phyloP scores from a whole-genome alignment of 805 yeast genomes.

The Metahyphopichia silvanorum region DNA sequence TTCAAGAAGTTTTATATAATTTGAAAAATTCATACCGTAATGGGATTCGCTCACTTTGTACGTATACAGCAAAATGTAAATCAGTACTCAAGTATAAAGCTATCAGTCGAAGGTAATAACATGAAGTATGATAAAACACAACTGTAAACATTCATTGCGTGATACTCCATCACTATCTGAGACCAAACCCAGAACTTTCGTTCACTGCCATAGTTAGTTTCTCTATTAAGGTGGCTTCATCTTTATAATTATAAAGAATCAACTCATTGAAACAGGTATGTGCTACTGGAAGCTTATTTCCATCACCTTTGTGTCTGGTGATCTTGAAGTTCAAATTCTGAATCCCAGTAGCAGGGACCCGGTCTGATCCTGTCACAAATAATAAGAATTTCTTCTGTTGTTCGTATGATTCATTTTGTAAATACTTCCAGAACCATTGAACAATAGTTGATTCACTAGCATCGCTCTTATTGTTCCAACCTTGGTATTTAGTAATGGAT shows the following conservation, averaged over 20 bases:
- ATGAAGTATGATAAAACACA: too few relatives aligned
- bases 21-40: too few relatives aligned
- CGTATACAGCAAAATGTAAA: too few relatives aligned
- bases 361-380: conserved; percentile 87
- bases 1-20: too few relatives aligned
- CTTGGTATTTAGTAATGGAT: conserved; percentile 70
- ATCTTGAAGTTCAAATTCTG: conserved; percentile 71
- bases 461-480: conserved; percentile 48
- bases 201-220: conserved; percentile 69
- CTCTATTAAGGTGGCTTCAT: conserved; percentile 48
- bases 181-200: conserved; percentile 86
- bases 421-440: conserved; percentile 86
- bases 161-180: conserved; percentile 46
- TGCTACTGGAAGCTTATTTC: conserved; percentile 69
- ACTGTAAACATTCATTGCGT: too few relatives aligned
- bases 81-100: too few relatives aligned
- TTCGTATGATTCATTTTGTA: conserved; percentile 40
- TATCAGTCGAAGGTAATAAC: too few relatives aligned
- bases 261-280: conserved; percentile 95
- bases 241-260: conserved; percentile 64
- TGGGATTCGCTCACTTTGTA: too few relatives aligned
- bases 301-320: conserved; percentile 40
- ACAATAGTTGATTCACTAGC: conserved; percentile 42
- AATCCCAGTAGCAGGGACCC: conserved; percentile 91
- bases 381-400: conserved; percentile 63